phyloP scores from a whole-genome alignment of 495 filamentous ascomycete species.

The Chlorociboria aeruginascens region DNA sequence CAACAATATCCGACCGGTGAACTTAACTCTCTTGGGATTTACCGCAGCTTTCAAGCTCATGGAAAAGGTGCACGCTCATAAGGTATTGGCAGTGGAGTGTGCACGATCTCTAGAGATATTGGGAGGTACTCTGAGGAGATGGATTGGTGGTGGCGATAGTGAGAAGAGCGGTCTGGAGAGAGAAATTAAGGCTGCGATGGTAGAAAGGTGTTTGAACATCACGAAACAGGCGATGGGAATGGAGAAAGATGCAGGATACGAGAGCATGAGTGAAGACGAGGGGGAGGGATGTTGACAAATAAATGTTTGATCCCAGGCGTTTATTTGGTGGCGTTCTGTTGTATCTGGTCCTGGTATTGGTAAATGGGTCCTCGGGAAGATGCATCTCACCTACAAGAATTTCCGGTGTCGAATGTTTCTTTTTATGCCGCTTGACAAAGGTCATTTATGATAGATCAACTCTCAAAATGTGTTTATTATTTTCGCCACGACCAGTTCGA shows the following conservation, averaged over 20 bases:
- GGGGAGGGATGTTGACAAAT: constrained; percentile 15
- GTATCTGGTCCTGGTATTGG: neutral
- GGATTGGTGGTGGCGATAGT: constrained; percentile 35
- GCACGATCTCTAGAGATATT: constrained; percentile 35
- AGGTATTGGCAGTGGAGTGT: constrained; percentile 35
- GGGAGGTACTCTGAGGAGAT: constrained; percentile 40
- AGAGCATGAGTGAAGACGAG: constrained; percentile 24
- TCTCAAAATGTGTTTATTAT: too few relatives aligned
- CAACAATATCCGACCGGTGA: constrained; percentile 28
- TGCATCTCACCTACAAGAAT: too few relatives aligned
- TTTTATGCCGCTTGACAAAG: too few relatives aligned
- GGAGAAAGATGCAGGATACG: constrained; percentile 41
- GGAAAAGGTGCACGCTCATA: constrained; percentile 41
- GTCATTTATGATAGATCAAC: too few relatives aligned
- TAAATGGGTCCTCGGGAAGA: too few relatives aligned
- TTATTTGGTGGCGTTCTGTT: neutral
- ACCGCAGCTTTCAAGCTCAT: constrained; percentile 64
- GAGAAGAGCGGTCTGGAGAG: constrained; percentile 31
- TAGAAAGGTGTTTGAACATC: constrained; percentile 35
- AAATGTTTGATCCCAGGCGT: neutral
- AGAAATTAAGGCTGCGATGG: constrained; percentile 33
- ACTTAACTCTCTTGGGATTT: constrained; percentile 62
- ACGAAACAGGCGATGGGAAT: constrained; percentile 39
- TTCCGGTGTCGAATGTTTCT: too few relatives aligned
- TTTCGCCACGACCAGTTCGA: too few relatives aligned